phyloP scores from a whole-genome alignment of 192 early-diverging fungal genomes.

The Podochytrium sp. region DNA sequence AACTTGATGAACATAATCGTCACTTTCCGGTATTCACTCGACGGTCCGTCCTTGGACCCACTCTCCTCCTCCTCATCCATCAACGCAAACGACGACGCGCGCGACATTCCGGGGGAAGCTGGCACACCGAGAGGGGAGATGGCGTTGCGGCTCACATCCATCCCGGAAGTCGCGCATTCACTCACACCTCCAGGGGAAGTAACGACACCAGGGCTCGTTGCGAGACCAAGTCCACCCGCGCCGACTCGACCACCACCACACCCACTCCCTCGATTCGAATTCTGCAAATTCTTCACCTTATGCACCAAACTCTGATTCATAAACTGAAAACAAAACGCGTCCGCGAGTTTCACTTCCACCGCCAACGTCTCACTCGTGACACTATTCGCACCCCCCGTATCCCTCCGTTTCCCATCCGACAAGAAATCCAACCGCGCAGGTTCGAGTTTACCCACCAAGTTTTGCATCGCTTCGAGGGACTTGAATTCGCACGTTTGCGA shows the following conservation, averaged over 20 bases:
- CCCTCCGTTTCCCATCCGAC: not conserved
- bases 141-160: too few species aligned
- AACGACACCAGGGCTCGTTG: too few species aligned
- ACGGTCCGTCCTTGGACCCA: constrained; percentile 6
- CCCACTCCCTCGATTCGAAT: constrained; percentile 6
- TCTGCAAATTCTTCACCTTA: constrained; percentile 30
- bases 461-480: constrained; percentile 19
- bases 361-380: not conserved
- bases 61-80: not conserved
- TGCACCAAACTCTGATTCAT: constrained; percentile 38
- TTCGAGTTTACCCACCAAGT: not conserved
- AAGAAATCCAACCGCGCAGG: constrained; percentile 21
- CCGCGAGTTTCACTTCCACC: not conserved
- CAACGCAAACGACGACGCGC: too few species aligned
- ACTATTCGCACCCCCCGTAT: not conserved
- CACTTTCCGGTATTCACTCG: constrained; percentile 34
- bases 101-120: too few species aligned
- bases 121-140: too few species aligned
- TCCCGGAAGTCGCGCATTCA: too few species aligned
- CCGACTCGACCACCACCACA: too few species aligned
- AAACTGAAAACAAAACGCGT: constrained; percentile 29
- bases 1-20: constrained; percentile 39
- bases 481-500: constrained; percentile 26
- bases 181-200: too few species aligned
- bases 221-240: too few species aligned